Base-by-base conservation (phyloP, 2,329 filamentous ascomycete genomes). In the Delphinella strobiligena region DNA sequence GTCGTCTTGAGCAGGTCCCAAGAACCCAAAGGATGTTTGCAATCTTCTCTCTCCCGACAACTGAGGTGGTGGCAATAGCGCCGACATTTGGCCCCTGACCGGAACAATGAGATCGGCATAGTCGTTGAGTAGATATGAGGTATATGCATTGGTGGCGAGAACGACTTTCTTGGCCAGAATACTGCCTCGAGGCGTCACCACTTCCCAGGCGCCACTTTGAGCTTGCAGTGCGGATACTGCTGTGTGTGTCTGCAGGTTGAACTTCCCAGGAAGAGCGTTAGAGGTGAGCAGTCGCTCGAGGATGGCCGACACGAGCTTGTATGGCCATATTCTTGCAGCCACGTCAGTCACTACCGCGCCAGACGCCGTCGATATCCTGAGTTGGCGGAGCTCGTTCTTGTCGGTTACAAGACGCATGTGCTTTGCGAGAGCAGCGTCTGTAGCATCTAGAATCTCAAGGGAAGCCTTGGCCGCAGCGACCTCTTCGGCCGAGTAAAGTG, bases 71-170 rank as follows among this genome's bases (percentile, higher is more conserved):
- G 80, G 80, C 3, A 68, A 51, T 15, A 88, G 67, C 1, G 80
- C 73, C 31, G 72, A 73, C 61, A 88, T 76, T 53, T 88, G 78
- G 1, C 83, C 86, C 17, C 82, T 69, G 2, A 82, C 78, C 0
- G 88, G 88, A 2, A 88, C 74, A 46, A 93, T 81, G 7, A 87
- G 67, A 47, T 78, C 74, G 7, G 72, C 66, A 49, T 89, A 80
- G 24, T 64, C 54, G 0, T 83, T 83, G 2, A 89, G 62, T 3
- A 94, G 67, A 44, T 78, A 71, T 1, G 83, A 84, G 5, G 85
- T 88, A 58, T 93, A 93, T 3, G 68, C 88, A 54, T 94, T 94
- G 1, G 82, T 89, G 4, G 84, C 81, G 12, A 93, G 70, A 14
- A 94, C 68, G 15, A 93, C 74, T 24, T 73, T 69, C 10, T 64